Conservation (phyloP, 2,329 filamentous ascomycete genomes). For the Fusarium nelsonii region DNA sequence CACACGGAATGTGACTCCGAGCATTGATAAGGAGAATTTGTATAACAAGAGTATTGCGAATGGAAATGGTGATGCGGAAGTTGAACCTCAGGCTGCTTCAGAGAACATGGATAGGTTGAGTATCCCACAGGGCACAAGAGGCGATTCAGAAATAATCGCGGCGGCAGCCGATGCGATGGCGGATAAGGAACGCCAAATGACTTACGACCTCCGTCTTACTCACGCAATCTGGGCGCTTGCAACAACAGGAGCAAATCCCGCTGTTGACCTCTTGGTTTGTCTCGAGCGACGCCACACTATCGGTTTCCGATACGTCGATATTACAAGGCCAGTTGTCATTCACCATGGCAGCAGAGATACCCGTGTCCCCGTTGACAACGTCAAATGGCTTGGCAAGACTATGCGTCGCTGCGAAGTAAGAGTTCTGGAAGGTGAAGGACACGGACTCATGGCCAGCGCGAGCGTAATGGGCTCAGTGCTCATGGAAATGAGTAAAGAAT, state of each 20-base stretch:
- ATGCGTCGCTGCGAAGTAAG: constrained; percentile 95
- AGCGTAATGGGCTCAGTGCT: constrained; percentile 93
- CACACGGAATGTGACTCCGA: constrained; percentile 54
- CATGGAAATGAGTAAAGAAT: constrained; percentile 93
- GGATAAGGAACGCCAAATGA: constrained; percentile 77
- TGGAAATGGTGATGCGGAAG: constrained; percentile 38
- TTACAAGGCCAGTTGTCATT: constrained; percentile 89
- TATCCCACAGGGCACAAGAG: constrained; percentile 46
- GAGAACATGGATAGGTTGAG: constrained; percentile 65
- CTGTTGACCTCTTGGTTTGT: constrained; percentile 92
- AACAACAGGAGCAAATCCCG: constrained; percentile 91
- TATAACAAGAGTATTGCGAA: constrained; percentile 47
- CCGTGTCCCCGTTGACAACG: constrained; percentile 93
- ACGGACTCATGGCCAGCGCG: constrained; percentile 95
- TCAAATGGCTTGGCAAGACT: constrained; percentile 91
- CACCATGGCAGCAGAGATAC: constrained; percentile 93
- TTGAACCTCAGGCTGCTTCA: constrained; percentile 50
- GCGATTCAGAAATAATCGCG: constrained; percentile 54
- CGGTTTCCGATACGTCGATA: constrained; percentile 96
- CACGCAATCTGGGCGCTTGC: constrained; percentile 95
- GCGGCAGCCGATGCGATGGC: constrained; percentile 71
- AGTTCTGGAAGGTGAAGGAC: constrained; percentile 89
- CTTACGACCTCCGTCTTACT: constrained; percentile 87
- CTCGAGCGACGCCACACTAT: constrained; percentile 91
- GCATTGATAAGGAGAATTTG: constrained; percentile 65